Evolutionary conservation across 345 rosid genomes (phyloP).

Genomic region (Kernera saxatilis): DNA sequence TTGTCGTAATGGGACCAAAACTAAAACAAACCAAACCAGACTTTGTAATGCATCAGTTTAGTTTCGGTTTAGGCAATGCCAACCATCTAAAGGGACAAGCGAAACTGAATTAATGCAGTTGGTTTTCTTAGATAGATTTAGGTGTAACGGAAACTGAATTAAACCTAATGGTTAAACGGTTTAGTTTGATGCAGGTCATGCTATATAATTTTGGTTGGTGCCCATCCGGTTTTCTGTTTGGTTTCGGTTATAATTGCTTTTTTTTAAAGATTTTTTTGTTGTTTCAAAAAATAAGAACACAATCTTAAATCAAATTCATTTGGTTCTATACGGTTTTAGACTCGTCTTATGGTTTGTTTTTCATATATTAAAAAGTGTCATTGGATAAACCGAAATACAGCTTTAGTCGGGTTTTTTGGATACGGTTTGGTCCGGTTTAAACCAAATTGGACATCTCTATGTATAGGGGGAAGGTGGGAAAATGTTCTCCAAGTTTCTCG

Average conservation of each 20-base stretch:
- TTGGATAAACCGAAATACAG: background rate
- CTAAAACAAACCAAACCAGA: slow-evolving; percentile 10
- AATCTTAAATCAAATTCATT: background rate
- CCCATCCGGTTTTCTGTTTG: background rate
- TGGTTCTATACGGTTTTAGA: background rate
- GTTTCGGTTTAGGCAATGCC: background rate
- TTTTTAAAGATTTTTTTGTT: no score
- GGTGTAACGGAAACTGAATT: background rate
- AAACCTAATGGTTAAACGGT: background rate
- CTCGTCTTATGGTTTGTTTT: background rate
- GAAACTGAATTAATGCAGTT: background rate
- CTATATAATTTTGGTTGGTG: background rate
- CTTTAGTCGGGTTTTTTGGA: background rate
- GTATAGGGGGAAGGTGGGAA: background rate
- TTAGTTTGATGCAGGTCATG: background rate
- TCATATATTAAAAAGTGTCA: background rate
- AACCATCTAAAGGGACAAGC: background rate
- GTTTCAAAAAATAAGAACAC: background rate
- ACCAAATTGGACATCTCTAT: background rate
- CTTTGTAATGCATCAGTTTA: background rate
- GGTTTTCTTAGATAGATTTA: background rate
- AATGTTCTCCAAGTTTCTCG: slow-evolving; percentile 11
- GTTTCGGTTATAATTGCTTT: background rate
- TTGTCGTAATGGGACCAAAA: slow-evolving; percentile 1
- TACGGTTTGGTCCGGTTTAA: background rate